Evolutionary conservation across 805 yeast species (phyloP).

Genomic region (Ogataea pini): DNA sequence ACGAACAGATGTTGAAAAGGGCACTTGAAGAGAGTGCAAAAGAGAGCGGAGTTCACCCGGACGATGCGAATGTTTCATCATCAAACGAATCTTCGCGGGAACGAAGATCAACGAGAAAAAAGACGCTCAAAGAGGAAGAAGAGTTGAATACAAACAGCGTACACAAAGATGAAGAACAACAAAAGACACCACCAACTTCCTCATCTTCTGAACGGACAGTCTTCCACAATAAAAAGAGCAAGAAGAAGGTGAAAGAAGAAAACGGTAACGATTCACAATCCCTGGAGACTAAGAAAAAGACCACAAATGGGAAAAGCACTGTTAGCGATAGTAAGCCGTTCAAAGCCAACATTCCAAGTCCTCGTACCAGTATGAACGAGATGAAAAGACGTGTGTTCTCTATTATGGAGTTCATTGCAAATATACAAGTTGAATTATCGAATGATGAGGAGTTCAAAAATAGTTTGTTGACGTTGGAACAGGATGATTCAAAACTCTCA

Average conservation of each 20-base stretch:
- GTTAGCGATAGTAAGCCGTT: slow-evolving; percentile 68
- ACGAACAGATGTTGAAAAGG: slow-evolving; percentile 38
- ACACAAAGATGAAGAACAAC: slow-evolving; percentile 6
- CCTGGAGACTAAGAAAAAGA: slow-evolving; percentile 14
- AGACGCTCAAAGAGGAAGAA: slow-evolving; percentile 25
- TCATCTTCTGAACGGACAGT: slow-evolving; percentile 21
- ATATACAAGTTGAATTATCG: slow-evolving; percentile 81
- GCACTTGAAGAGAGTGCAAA: slow-evolving; percentile 60
- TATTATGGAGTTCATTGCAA: slow-evolving; percentile 84
- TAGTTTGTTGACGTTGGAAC: slow-evolving; percentile 25
- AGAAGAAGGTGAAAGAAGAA: slow-evolving; percentile 21
- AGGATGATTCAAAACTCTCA: slow-evolving; percentile 36
- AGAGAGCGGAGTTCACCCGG: slow-evolving; percentile 44
- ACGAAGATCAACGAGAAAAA: slow-evolving; percentile 27
- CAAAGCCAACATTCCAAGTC: slow-evolving; percentile 81
- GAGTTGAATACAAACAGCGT: slow-evolving; percentile 12
- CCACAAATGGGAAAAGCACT: slow-evolving; percentile 28
- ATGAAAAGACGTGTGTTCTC: slow-evolving; percentile 88
- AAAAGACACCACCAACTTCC: slow-evolving; percentile 24
- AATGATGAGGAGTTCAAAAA: slow-evolving; percentile 65
- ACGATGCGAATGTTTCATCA: slow-evolving; percentile 36
- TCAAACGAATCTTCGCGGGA: slow-evolving; percentile 32
- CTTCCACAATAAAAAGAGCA: slow-evolving; percentile 8
- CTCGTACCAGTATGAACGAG: slow-evolving; percentile 72
- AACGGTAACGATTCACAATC: not conserved